These are phyloP conservation scores for Oxalis stricta DNA, from an alignment of 441 rosid species.

Conservation along the genomic window DNA sequence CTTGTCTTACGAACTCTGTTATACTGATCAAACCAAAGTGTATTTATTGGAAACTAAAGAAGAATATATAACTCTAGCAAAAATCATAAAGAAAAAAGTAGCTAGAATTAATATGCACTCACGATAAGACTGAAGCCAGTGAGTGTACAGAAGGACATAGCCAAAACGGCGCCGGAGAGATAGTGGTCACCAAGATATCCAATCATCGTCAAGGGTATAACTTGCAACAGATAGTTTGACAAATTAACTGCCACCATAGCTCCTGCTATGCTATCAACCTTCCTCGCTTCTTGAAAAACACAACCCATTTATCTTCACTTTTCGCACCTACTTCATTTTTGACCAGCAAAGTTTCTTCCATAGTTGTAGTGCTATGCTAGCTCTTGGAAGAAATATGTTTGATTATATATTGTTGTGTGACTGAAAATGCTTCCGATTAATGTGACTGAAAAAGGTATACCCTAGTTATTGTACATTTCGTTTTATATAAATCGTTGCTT, in stretches of 20 bases:
- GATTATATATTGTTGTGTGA: too few relatives aligned
- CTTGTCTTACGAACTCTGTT: too few relatives aligned
- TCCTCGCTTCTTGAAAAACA: conserved; percentile 25
- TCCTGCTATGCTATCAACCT: conserved; percentile 28
- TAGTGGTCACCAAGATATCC: conserved; percentile 52
- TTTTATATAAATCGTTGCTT: too few relatives aligned
- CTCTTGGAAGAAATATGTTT: too few relatives aligned
- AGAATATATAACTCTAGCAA: too few relatives aligned
- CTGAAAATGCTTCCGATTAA: too few relatives aligned
- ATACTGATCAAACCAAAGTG: too few relatives aligned
- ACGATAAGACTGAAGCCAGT: conserved; percentile 43
- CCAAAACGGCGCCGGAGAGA: conserved; percentile 41
- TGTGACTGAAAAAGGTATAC: too few relatives aligned
- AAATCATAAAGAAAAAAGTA: background rate
- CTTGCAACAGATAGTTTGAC: conserved; percentile 31
- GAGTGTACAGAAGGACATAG: conserved; percentile 31
- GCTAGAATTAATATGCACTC: conserved; percentile 1
- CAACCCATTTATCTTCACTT: conserved; percentile 3
- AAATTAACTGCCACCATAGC: conserved; percentile 46
- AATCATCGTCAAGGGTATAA: conserved; percentile 39
- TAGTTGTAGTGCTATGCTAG: too few relatives aligned
- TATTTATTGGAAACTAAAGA: background rate
- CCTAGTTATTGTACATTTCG: too few relatives aligned
- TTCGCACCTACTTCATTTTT: too few relatives aligned
- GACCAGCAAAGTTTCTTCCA: too few relatives aligned